phyloP scores from a whole-genome alignment of 1,284 basidiomycete genomes.

The Wallemia ichthyophaga region DNA sequence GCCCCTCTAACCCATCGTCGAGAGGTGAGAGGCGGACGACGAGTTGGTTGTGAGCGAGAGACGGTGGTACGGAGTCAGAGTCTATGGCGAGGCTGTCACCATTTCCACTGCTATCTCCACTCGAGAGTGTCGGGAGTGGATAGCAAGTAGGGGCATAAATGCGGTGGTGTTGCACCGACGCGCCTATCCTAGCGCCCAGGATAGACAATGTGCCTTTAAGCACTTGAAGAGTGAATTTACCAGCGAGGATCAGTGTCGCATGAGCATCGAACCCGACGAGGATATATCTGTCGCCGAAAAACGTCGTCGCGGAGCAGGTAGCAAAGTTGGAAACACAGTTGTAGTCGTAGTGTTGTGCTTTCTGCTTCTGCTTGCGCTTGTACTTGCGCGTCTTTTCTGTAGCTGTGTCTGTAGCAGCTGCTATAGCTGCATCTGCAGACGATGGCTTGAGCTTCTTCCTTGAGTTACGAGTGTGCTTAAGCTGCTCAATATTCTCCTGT shows the following conservation, averaged over 20 bases:
- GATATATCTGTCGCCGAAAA: neutral
- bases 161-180: neutral
- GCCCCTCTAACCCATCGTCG: neutral
- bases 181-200: neutral
- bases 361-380: neutral
- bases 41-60: neutral
- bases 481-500: neutral
- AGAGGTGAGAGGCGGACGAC: neutral
- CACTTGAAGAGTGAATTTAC: neutral
- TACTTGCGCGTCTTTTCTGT: neutral
- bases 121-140: neutral
- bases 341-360: neutral
- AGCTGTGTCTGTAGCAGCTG: neutral
- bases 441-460: neutral
- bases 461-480: too few relatives aligned
- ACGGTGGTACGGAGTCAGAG: neutral
- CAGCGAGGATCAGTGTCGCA: neutral
- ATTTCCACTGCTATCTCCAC: too few relatives aligned
- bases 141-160: neutral
- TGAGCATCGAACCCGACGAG: neutral
- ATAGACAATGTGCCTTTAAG: neutral
- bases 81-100: neutral
- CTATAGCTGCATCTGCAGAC: too few relatives aligned
- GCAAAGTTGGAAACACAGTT: neutral
- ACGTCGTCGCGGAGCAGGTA: neutral